Base-by-base conservation (phyloP, 2,329 filamentous ascomycete species). In the Diaporthe vaccinii region DNA sequence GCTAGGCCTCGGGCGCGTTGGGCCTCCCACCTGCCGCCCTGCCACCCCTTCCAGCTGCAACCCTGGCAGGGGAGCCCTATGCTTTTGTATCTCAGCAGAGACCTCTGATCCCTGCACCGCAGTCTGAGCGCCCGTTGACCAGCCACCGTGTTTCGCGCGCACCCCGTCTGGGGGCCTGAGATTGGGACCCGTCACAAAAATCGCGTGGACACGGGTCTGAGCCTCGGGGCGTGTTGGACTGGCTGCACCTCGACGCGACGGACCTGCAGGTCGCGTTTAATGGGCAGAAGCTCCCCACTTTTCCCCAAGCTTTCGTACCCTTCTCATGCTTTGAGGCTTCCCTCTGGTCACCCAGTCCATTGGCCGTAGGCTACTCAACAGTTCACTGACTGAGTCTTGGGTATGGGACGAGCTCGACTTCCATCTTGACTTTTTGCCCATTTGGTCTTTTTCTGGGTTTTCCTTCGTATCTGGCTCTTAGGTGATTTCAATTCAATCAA, bases 251-350 rank as follows among this genome's bases (percentile, higher is more conserved):
- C 72, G 44, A 49, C 67, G 44, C 65, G 67, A 62, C 62, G 36
- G 67, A 41, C 36, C 65, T 75, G 69, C 69, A 74, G 55, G 62
- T 74, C 74, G 74, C 74, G 74, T 76, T 74, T 70, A 76, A 76
- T 74, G 62, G 74, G 61, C 53, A 67, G 20, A 61, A 62, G 53
- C 41, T 61, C 70, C 55, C 70, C 55, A 61, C 65, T 55, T 69
- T 69, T 55, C 34, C 65, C 49, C 46, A 55, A 55, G 46, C 49
- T 69, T 55, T 55, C 46, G 28, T 39, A 36, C 65, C 34, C 49
- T 53, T 25, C 20, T 53, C 65, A 41, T 61, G 39, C 20, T 46
- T 72, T 69, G 65, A 74, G 67, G 57, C 65, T 62, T 70, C n/a
- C 57, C 67, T 61, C 28, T 22, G n/a, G 28, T 31, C 62, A 53